These are phyloP conservation scores for Apiospora saccharicola DNA, from an alignment of 2,329 filamentous ascomycete species.

Conservation along the genomic window DNA sequence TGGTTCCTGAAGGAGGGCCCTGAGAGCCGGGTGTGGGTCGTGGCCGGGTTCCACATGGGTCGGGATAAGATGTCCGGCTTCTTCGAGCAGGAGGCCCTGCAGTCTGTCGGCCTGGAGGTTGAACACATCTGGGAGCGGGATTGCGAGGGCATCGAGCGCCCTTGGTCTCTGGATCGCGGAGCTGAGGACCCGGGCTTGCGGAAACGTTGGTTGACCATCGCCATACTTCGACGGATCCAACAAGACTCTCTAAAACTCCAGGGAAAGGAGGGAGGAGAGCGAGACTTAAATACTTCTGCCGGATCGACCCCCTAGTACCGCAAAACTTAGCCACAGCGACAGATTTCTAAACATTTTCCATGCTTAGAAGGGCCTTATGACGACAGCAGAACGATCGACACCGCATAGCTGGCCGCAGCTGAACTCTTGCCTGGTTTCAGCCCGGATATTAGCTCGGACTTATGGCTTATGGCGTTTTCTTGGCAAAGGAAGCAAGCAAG, in stretches of 20 bases:
- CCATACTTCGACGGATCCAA: conserved; percentile 52
- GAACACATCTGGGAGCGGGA: conserved; percentile 75
- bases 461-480: conserved; percentile 3
- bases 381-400: background rate
- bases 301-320: background rate
- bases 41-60: conserved; percentile 77
- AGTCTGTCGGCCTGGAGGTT: conserved; percentile 60
- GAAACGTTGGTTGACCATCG: conserved; percentile 76
- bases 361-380: background rate
- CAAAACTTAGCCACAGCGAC: background rate
- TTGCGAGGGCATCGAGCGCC: conserved; percentile 67
- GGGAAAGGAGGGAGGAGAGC: background rate
- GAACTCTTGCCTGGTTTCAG: background rate
- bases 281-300: background rate
- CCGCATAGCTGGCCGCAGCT: background rate
- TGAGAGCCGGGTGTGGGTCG: conserved; percentile 65
- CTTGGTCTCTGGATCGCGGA: conserved; percentile 68
- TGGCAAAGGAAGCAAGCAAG: conserved; percentile 4
- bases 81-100: conserved; percentile 60
- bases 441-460: conserved; percentile 2
- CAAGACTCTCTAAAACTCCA: background rate
- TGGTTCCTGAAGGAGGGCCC: conserved; percentile 60
- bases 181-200: conserved; percentile 66
- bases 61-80: conserved; percentile 70
- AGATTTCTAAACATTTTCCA: background rate